Evolutionary conservation across 495 filamentous ascomycete genomes (phyloP), one percentile per base, ranked within the genome.

Genomic region (Ramalina peruviana): DNA sequence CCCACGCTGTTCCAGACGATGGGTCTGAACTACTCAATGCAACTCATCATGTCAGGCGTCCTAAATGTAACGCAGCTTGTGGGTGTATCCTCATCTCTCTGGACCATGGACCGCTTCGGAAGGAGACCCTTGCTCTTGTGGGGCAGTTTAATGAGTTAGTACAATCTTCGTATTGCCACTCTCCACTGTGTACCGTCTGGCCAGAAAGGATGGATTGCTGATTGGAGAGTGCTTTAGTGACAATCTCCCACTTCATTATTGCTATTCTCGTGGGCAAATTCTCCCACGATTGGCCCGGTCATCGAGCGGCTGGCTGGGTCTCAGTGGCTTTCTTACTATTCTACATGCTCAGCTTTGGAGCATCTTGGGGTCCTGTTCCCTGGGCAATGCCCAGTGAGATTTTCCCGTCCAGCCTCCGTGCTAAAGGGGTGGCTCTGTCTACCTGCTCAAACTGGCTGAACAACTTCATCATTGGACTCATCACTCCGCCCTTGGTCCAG

Each of bases 1-100:
- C 77, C 77, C 0, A 75, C 70, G 0, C 62, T 81, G 0, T 81
- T 80, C 52, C 54, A 66, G n/a, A 75, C 71, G 1, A 74, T 80
- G 67, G 77, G 78, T 7, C 65, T 80, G 9, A 60, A 73, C 45
- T 65, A 68, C 45, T 64, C 65, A 37, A 76, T 78, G 72, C 72
- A 75, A 46, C 64, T 80, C 9, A 66, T 75, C 49, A 75, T 80
- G 68, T 75, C 74, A 5, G 76, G 78, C 13, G 70, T 81, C 17
- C 62, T 78, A 36, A 80, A 80, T 49, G 58, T 79, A 13, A 62
- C 67, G 19, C 75, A 80, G 43, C 58, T 75, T 7, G 65, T 73
- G 13, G 72, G 72, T 17, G 69, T 73, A 0, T 56, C 58, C 17
- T 68, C 62, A n/a, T 67, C 62, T 54, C 45, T 75, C n/a, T 73